Evolutionary conservation across 164 flowering plant species (phyloP).

Genomic region (Nymphaea thermarum): DNA sequence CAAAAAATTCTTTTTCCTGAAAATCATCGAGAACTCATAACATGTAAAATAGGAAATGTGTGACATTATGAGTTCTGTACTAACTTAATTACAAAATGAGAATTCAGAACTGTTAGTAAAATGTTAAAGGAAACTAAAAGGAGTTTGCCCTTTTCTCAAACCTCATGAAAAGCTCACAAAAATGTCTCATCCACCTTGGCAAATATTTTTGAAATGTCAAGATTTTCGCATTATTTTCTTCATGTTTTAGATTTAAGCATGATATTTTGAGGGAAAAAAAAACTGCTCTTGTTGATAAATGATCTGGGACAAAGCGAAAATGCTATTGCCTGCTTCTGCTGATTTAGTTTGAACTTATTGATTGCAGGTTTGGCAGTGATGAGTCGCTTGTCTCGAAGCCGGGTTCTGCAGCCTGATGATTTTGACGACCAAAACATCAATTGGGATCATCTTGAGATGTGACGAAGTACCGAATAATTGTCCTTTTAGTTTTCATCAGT

Average conservation of each 20-base stretch:
- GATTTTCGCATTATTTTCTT: background rate
- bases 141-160: too few relatives aligned
- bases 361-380: conserved; percentile 69
- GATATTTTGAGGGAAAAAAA: too few relatives aligned
- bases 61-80: too few relatives aligned
- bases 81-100: too few relatives aligned
- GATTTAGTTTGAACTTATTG: background rate
- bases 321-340: background rate
- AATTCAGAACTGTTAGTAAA: too few relatives aligned
- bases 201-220: background rate
- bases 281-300: too few relatives aligned
- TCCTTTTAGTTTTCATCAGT: too few relatives aligned
- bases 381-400: conserved; percentile 58
- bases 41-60: too few relatives aligned
- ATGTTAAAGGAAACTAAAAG: too few relatives aligned
- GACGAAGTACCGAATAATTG: background rate
- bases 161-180: background rate
- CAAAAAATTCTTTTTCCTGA: too few relatives aligned
- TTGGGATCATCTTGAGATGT: conserved; percentile 23
- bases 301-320: too few relatives aligned
- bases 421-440: conserved; percentile 34
- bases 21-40: too few relatives aligned
- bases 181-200: background rate
- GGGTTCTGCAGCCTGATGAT: conserved; percentile 38
- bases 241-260: background rate